Conservation (phyloP, 352 stramenopile species). For the Elongisporangium undulatum region DNA sequence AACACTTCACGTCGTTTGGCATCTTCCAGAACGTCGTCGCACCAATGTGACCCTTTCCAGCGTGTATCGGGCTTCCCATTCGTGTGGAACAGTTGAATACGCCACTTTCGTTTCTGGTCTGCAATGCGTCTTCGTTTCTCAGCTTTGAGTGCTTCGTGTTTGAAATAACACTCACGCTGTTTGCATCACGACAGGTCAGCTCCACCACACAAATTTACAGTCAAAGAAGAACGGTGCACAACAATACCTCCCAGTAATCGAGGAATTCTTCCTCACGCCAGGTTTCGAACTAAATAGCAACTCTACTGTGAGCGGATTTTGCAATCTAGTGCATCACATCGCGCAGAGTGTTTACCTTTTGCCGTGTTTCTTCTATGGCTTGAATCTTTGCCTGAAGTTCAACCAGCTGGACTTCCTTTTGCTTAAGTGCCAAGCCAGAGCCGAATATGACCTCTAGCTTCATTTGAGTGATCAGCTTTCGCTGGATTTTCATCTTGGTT, state of each 20-base stretch:
- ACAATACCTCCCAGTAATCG: constrained; percentile 69
- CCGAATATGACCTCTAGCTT: constrained; percentile 62
- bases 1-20: constrained; percentile 47
- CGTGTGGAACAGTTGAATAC: constrained; percentile 37
- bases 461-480: constrained; percentile 45
- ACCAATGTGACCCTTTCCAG: constrained; percentile 48
- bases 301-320: neutral
- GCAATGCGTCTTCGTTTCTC: constrained; percentile 32
- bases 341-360: constrained; percentile 23
- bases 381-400: constrained; percentile 29
- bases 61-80: constrained; percentile 60
- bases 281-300: constrained; percentile 47
- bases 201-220: neutral
- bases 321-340: neutral
- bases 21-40: constrained; percentile 33
- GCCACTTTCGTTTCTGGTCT: constrained; percentile 47
- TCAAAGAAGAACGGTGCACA: neutral
- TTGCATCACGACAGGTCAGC: neutral
- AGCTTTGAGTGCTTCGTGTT: constrained; percentile 27
- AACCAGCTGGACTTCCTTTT: constrained; percentile 37
- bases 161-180: constrained; percentile 58
- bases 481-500: constrained; percentile 58
- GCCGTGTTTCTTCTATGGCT: constrained; percentile 38
- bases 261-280: constrained; percentile 78
- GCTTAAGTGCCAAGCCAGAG: constrained; percentile 48